Evolutionary conservation across 768 basidiomycete species (phyloP).

Genomic region (Guyanaporus albipodus): DNA sequence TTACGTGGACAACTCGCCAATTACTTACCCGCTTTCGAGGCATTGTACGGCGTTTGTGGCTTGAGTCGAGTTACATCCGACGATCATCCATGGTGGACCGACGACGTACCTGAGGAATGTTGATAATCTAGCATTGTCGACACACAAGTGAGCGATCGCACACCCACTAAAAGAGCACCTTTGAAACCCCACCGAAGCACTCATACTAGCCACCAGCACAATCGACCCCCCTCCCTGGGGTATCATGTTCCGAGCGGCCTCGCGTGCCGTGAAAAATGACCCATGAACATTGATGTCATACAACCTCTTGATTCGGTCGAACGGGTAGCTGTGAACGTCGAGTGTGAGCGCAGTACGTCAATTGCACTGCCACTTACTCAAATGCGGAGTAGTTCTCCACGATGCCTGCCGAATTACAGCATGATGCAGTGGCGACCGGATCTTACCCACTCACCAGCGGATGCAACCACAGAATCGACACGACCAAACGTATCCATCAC

Average conservation of each 20-base stretch:
- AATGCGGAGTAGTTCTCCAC: conserved; percentile 86
- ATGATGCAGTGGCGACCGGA: conserved; percentile 5
- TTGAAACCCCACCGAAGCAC: conserved; percentile 61
- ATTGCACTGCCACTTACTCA: conserved; percentile 48
- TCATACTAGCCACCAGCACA: conserved; percentile 88
- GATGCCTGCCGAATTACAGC: conserved; percentile 49
- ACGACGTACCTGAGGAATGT: conserved; percentile 71
- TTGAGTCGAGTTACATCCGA: conserved; percentile 26
- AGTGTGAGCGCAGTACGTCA: conserved; percentile 8
- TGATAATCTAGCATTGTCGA: conserved; percentile 63
- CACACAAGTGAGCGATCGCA: conserved; percentile 7
- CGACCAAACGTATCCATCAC: conserved; percentile 64
- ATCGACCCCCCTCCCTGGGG: conserved; percentile 74
- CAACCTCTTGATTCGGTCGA: conserved; percentile 76
- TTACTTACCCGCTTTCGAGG: conserved; percentile 79
- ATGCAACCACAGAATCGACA: conserved; percentile 82
- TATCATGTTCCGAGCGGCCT: conserved; percentile 91
- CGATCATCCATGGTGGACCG: background rate
- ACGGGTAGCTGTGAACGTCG: conserved; percentile 63
- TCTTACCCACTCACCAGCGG: conserved; percentile 58
- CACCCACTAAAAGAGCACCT: background rate
- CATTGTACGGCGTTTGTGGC: conserved; percentile 94
- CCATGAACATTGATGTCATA: conserved; percentile 95
- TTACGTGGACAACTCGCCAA: background rate
- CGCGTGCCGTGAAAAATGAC: conserved; percentile 92